These are phyloP conservation scores for Leucosporidium creatinivorum DNA, from an alignment of 768 basidiomycete genomes.

Conservation along the genomic window DNA sequence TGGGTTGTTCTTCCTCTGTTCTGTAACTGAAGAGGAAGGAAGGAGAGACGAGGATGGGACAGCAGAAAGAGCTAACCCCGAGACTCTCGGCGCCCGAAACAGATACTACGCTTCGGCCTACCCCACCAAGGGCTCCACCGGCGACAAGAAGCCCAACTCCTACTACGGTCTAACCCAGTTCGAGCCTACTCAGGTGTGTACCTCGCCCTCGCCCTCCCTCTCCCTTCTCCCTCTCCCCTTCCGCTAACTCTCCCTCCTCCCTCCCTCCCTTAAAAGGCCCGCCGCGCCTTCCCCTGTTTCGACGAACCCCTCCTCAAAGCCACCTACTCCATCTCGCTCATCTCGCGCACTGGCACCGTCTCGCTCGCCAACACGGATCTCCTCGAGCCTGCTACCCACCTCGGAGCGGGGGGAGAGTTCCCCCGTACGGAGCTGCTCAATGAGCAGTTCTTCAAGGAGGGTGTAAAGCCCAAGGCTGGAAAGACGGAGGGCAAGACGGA, in stretches of 20 bases:
- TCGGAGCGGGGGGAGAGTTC: conserved; percentile 36
- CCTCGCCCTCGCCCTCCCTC: neutral
- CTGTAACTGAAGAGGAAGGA: too few species aligned
- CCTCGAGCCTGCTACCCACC: conserved; percentile 51
- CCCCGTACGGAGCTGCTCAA: conserved; percentile 28
- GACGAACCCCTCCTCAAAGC: conserved; percentile 89
- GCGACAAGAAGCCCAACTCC: conserved; percentile 35
- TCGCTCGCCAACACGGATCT: conserved; percentile 83
- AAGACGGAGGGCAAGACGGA: conserved; percentile 32
- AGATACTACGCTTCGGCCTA: conserved; percentile 34
- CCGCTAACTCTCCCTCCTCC: too few species aligned
- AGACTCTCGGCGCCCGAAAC: neutral
- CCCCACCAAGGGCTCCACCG: conserved; percentile 15
- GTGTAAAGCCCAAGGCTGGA: conserved; percentile 22
- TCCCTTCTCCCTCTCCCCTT: neutral
- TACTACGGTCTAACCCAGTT: conserved; percentile 74
- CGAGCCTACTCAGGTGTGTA: conserved; percentile 49
- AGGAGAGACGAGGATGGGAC: too few species aligned
- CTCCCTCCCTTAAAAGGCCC: conserved; percentile 7
- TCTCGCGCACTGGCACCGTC: conserved; percentile 64
- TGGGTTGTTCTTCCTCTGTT: conserved; percentile 24
- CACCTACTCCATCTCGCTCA: conserved; percentile 49
- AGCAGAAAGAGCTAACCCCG: too few species aligned
- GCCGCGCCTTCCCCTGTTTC: conserved; percentile 61
- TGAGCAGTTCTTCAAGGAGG: conserved; percentile 38